These are phyloP conservation scores for Heimioporus punctisporus DNA, from an alignment of 1,284 basidiomycete species.

Conservation along the genomic window DNA sequence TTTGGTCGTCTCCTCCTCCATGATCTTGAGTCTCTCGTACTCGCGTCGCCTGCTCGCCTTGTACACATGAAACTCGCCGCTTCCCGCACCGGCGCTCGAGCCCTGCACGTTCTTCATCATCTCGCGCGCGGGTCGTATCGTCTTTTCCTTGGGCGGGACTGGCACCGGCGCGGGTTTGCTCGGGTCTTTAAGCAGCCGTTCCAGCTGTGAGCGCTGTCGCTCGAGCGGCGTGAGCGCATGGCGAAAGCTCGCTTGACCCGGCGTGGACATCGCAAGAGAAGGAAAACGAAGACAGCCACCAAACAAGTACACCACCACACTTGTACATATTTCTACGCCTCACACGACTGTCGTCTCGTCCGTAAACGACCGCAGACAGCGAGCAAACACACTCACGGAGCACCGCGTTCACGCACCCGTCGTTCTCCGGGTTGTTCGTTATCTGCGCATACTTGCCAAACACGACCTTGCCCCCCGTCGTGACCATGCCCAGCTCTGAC, in stretches of 20 bases:
- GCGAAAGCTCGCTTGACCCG: conserved; percentile 42
- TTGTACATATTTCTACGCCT: too few relatives aligned
- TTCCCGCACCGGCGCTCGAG: conserved; percentile 91
- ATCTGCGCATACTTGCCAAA: conserved; percentile 96
- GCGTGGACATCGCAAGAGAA: conserved; percentile 31
- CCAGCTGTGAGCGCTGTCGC: conserved; percentile 76
- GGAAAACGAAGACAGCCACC: background rate
- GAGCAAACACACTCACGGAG: conserved; percentile 58
- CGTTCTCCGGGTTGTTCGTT: conserved; percentile 96
- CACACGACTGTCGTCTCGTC: conserved; percentile 27
- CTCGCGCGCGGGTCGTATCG: conserved; percentile 79
- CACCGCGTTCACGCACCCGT: conserved; percentile 96
- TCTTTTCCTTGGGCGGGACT: conserved; percentile 75
- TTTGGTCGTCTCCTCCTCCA: conserved; percentile 84
- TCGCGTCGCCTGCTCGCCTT: conserved; percentile 94
- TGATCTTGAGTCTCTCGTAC: conserved; percentile 91
- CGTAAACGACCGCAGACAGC: background rate
- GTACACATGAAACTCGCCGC: conserved; percentile 98
- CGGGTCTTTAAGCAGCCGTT: conserved; percentile 87
- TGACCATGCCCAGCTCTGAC: conserved; percentile 97
- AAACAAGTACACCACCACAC: background rate
- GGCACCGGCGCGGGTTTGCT: conserved; percentile 80
- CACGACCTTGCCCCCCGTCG: conserved; percentile 96
- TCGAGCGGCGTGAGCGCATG: conserved; percentile 77
- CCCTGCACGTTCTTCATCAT: conserved; percentile 99